A percentile compares a stretch with the other conserved stretches of the same genome.
Conservation (phyloP, 176 grass and related monocot genomes). For the Eleusine coracana region DNA sequence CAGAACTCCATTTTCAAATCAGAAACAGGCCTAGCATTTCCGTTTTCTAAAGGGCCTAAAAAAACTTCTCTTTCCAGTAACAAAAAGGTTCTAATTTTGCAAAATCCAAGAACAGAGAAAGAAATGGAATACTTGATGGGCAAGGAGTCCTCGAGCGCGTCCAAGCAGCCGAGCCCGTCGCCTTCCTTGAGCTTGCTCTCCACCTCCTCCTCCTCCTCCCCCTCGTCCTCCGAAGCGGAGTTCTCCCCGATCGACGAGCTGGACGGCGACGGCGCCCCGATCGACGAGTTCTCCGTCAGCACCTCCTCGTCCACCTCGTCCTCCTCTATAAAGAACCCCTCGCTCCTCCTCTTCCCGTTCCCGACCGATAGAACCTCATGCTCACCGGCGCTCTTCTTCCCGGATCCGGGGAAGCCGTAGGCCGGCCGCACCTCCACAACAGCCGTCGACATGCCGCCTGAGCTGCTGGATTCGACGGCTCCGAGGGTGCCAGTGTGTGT, state of each 20-base stretch:
- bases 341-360: constrained; percentile 40
- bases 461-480: constrained; percentile 8
- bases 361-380: not conserved
- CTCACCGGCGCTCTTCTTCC: not conserved
- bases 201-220: constrained; percentile 47
- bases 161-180: constrained; percentile 45
- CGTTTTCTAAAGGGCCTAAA: not conserved
- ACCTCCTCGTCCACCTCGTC: constrained; percentile 42
- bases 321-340: constrained; percentile 59
- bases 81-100: not conserved
- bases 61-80: not conserved
- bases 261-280: constrained; percentile 47
- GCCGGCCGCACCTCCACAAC: constrained; percentile 30
- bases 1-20: not conserved
- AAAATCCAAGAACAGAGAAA: not conserved
- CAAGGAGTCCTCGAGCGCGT: constrained; percentile 59
- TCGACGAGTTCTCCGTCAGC: constrained; percentile 45
- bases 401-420: constrained; percentile 46
- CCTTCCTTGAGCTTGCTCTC: constrained; percentile 54
- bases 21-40: not conserved
- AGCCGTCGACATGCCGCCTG: constrained; percentile 49
- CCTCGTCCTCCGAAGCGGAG: constrained; percentile 48
- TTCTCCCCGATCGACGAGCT: constrained; percentile 62
- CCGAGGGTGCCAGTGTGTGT: constrained; percentile 22
- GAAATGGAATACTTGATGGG: constrained; percentile 57